These are phyloP conservation scores for Physaria fendleri DNA, from an alignment of 345 rosid genomes.

Conservation along the genomic window DNA sequence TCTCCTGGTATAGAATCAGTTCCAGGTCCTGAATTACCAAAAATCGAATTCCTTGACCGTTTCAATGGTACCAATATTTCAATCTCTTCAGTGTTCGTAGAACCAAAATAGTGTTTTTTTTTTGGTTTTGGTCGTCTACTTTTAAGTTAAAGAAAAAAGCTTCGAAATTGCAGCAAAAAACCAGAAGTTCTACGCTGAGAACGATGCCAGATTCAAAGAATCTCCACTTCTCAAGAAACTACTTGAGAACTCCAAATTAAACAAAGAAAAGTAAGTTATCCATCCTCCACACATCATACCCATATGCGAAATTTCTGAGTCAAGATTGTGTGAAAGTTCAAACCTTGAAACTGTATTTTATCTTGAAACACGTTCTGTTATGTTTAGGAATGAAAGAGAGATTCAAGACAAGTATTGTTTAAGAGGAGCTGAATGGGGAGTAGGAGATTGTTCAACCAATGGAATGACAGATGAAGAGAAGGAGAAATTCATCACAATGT, in stretches of 20 bases:
- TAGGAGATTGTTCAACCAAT: slow-evolving; percentile 85
- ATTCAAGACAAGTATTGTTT: slow-evolving; percentile 77
- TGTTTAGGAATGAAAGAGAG: slow-evolving; percentile 49
- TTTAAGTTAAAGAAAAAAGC: not conserved
- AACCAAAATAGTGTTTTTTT: not conserved
- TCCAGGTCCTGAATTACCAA: slow-evolving; percentile 83
- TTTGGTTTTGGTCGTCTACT: too few species aligned
- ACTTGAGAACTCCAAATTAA: slow-evolving; percentile 64
- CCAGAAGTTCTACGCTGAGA: slow-evolving; percentile 85
- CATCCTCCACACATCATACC: not conserved
- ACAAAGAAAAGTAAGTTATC: slow-evolving; percentile 63
- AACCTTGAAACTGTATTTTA: not conserved
- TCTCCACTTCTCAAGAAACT: slow-evolving; percentile 81
- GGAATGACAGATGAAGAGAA: slow-evolving; percentile 74
- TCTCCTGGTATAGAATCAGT: slow-evolving; percentile 77
- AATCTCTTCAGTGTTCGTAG: not conserved
- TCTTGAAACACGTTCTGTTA: not conserved
- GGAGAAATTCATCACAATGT: slow-evolving; percentile 70
- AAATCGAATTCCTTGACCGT: slow-evolving; percentile 63
- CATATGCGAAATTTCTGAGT: not conserved
- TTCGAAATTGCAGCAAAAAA: slow-evolving; percentile 57
- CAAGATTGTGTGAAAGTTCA: not conserved
- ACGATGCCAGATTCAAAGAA: slow-evolving; percentile 69
- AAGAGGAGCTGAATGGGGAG: slow-evolving; percentile 94
- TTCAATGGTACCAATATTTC: slow-evolving; percentile 51